These are phyloP conservation scores for Cardamine occulta DNA, from an alignment of 345 rosid genomes.

Conservation along the genomic window DNA sequence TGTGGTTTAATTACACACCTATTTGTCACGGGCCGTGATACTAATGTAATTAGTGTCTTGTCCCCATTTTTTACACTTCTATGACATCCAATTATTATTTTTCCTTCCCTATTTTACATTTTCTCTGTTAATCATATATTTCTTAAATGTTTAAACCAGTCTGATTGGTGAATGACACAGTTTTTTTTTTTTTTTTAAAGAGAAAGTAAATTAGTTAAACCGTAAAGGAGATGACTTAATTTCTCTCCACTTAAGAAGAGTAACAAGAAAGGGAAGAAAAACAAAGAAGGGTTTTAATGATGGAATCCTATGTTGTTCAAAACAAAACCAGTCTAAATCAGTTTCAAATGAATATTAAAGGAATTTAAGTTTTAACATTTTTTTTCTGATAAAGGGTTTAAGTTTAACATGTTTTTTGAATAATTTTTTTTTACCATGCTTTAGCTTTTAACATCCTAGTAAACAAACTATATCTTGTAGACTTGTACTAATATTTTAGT, in stretches of 20 bases:
- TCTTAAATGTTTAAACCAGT: neutral
- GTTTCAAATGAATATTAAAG: neutral
- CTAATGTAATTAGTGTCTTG: neutral
- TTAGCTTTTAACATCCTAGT: no score
- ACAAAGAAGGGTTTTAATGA: neutral
- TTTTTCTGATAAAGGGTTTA: no score
- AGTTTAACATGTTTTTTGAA: no score
- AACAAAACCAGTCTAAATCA: neutral
- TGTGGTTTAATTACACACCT: neutral
- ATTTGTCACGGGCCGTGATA: neutral
- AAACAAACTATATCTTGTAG: no score
- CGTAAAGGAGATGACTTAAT: neutral
- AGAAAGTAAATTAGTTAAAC: neutral
- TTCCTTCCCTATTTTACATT: no score
- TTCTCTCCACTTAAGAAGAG: constrained; percentile 5
- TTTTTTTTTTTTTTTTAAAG: no score
- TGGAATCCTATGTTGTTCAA: constrained; percentile 5
- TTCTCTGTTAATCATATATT: neutral
- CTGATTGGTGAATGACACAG: neutral
- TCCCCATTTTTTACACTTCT: neutral
- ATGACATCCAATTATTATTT: neutral
- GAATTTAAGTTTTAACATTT: neutral
- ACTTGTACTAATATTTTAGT: no score
- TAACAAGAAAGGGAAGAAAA: neutral
- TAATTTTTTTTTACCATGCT: no score